Percentiles rank a stretch among this genome's conserved stretches.
Evolutionary conservation across 106 monocot species (phyloP).

Genomic region (Platanthera zijinensis): DNA sequence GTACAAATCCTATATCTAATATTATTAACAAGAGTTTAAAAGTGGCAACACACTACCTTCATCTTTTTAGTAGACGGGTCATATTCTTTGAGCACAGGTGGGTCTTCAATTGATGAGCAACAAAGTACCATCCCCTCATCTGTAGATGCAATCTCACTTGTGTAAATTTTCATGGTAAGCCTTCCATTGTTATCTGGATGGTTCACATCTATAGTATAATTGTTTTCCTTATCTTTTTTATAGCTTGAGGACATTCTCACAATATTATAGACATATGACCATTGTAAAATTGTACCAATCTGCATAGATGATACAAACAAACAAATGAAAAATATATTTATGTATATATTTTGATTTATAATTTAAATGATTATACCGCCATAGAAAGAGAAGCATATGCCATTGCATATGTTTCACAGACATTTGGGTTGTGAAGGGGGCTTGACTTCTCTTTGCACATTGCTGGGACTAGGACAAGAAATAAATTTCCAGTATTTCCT

Average conservation of each 20-base stretch:
- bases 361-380: conserved; percentile 45
- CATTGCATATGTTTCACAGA: conserved; percentile 48
- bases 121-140: conserved; percentile 3
- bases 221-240: conserved; percentile 8
- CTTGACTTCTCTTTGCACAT: conserved; percentile 77
- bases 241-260: conserved; percentile 26
- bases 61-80: background rate
- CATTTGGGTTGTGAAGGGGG: conserved; percentile 49
- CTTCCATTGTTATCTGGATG: conserved; percentile 16
- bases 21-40: background rate
- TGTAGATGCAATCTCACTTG: conserved; percentile 5
- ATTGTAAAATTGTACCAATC: conserved; percentile 55
- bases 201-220: background rate
- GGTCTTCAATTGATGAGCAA: conserved; percentile 7
- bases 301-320: conserved; percentile 15
- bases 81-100: conserved; percentile 3
- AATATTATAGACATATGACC: conserved; percentile 63
- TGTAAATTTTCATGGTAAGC: conserved; percentile 6
- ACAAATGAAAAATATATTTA: background rate
- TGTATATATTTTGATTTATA: background rate
- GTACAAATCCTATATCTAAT: background rate
- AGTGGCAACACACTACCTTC: conserved; percentile 1
- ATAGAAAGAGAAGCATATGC: conserved; percentile 72
- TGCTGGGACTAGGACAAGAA: conserved; percentile 61
- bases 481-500: conserved; percentile 72